These are phyloP conservation scores for Shiraia sp. DNA, from an alignment of 2,329 filamentous ascomycete species.

Conservation along the genomic window DNA sequence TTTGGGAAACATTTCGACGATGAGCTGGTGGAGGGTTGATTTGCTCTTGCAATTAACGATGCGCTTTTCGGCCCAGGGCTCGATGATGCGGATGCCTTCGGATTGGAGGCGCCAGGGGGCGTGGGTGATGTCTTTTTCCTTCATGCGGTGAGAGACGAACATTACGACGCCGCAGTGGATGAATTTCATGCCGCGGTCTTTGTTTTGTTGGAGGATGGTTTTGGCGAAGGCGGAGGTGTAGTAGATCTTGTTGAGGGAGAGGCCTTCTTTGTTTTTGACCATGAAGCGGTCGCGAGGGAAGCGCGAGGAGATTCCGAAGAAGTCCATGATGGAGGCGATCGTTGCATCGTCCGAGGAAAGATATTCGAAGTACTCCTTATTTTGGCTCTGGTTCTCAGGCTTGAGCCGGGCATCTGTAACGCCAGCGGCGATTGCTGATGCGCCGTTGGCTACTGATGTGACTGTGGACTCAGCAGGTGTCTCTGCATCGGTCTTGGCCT, in stretches of 20 bases:
- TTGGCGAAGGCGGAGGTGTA: conserved; percentile 86
- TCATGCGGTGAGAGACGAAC: conserved; percentile 72
- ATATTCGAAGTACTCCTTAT: conserved; percentile 94
- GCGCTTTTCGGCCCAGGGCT: conserved; percentile 84
- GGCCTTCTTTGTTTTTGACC: conserved; percentile 88
- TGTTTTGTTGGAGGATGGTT: conserved; percentile 83
- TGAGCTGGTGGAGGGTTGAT: conserved; percentile 76
- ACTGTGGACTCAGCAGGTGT: conserved; percentile 8
- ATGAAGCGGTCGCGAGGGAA: conserved; percentile 93
- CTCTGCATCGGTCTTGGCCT: conserved; percentile 39
- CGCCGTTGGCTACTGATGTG: conserved; percentile 18
- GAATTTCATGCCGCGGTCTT: conserved; percentile 90
- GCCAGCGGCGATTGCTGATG: conserved; percentile 12
- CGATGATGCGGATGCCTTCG: conserved; percentile 87
- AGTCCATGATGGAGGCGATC: conserved; percentile 74
- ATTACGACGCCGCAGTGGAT: conserved; percentile 97
- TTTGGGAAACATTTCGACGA: conserved; percentile 97
- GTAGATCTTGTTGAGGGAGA: conserved; percentile 93
- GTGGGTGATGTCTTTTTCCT: conserved; percentile 93
- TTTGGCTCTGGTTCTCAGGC: conserved; percentile 53
- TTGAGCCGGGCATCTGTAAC: conserved; percentile 38
- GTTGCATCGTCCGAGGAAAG: conserved; percentile 74
- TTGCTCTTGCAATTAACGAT: conserved; percentile 76
- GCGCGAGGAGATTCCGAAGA: conserved; percentile 80
- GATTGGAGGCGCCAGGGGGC: conserved; percentile 93